Conservation (phyloP, 2,329 filamentous ascomycete species). For the Gaeumannomyces sp. region DNA sequence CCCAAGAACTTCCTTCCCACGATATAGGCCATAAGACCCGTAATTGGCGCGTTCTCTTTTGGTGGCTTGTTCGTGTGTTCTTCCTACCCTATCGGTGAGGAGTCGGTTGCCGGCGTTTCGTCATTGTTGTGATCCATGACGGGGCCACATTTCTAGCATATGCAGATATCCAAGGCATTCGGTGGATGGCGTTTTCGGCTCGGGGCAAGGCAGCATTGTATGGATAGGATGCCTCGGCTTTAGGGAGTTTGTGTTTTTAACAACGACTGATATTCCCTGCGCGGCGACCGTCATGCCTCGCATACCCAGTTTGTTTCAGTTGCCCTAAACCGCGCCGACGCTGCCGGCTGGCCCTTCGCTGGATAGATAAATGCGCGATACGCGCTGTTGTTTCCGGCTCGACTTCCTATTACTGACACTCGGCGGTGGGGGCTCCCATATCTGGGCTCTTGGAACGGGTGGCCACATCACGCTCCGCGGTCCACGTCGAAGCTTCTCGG, state of each 20-base stretch:
- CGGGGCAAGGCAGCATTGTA: neutral
- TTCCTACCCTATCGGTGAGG: neutral
- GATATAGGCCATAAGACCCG: conserved; percentile 3
- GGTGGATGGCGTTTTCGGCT: neutral
- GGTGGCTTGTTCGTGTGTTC: neutral
- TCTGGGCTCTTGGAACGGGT: too few relatives aligned
- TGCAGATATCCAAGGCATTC: neutral
- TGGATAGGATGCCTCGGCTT: neutral
- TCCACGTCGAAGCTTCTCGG: too few relatives aligned
- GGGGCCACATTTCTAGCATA: neutral
- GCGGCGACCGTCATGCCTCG: too few relatives aligned
- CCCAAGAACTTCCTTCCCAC: conserved; percentile 58
- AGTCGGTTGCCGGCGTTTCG: neutral
- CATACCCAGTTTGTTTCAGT: too few relatives aligned
- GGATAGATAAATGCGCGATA: too few relatives aligned
- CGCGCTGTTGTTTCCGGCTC: too few relatives aligned
- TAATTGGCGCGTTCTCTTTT: neutral
- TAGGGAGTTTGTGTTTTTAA: neutral
- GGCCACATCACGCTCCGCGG: too few relatives aligned
- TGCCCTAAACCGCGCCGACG: too few relatives aligned
- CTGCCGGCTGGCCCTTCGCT: too few relatives aligned
- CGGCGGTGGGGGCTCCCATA: too few relatives aligned
- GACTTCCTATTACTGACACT: neutral
- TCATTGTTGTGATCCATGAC: neutral
- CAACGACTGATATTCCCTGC: neutral